These are phyloP conservation scores for Pestalotiopsis sp. DNA, from an alignment of 2,329 filamentous ascomycete genomes.

Conservation along the genomic window DNA sequence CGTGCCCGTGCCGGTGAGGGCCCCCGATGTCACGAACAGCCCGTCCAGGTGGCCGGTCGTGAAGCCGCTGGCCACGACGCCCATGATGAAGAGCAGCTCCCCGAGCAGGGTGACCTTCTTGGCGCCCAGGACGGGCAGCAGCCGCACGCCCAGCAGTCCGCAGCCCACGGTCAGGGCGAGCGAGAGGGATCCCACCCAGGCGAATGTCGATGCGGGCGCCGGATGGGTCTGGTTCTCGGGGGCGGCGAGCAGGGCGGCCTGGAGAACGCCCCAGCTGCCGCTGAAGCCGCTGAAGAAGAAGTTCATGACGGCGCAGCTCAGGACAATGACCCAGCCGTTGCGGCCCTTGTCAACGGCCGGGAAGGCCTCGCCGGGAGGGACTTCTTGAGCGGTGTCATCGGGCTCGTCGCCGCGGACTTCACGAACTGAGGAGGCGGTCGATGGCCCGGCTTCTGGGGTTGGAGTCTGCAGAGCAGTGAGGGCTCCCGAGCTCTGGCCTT, in stretches of 20 bases:
- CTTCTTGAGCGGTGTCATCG: not conserved
- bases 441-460: not conserved
- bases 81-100: not conserved
- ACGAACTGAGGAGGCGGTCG: not conserved
- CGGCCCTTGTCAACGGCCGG: not conserved
- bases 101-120: not conserved
- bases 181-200: conserved; percentile 14
- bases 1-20: not conserved
- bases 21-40: not conserved
- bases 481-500: not conserved
- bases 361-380: not conserved
- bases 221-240: not conserved
- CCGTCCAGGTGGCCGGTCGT: not conserved
- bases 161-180: conserved; percentile 19
- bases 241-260: conserved; percentile 19
- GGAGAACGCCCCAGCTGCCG: conserved; percentile 23
- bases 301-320: not conserved
- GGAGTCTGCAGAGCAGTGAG: not conserved
- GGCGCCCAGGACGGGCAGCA: not conserved
- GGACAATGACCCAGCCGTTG: conserved; percentile 2
- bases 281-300: conserved; percentile 31
- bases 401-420: not conserved
- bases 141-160: not conserved
- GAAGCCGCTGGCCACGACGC: not conserved
- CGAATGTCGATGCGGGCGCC: conserved; percentile 9